These are phyloP conservation scores for Penicillium macrosclerotiorum DNA, from an alignment of 495 filamentous ascomycete species.

Conservation along the genomic window DNA sequence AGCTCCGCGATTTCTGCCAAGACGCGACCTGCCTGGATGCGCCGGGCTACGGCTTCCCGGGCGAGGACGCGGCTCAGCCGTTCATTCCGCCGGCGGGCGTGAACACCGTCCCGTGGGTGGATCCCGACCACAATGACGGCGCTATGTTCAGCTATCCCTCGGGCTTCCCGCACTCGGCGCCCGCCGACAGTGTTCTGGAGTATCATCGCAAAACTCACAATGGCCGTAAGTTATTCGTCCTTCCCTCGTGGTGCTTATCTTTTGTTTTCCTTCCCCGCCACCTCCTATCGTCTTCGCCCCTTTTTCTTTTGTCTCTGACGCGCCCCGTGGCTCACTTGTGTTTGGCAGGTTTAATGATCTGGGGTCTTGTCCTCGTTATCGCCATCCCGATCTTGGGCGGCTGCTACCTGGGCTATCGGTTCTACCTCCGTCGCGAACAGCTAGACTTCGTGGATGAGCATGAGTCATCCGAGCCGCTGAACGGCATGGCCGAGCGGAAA, in stretches of 20 bases:
- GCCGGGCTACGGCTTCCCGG: conserved; percentile 33
- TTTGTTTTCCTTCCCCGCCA: too few species aligned
- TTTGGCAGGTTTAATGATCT: conserved; percentile 15
- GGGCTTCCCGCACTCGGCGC: conserved; percentile 6
- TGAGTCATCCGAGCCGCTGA: conserved; percentile 23
- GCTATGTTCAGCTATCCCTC: conserved; percentile 23
- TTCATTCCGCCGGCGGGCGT: conserved; percentile 35
- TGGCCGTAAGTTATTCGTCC: conserved; percentile 16
- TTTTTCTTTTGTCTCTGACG: too few species aligned
- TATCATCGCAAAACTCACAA: conserved; percentile 6
- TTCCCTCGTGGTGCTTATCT: too few species aligned
- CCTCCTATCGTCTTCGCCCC: too few species aligned
- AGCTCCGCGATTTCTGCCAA: conserved; percentile 36
- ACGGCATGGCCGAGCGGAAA: conserved; percentile 22
- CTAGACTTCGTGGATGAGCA: conserved; percentile 10
- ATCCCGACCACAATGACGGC: conserved; percentile 29
- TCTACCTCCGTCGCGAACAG: conserved; percentile 9
- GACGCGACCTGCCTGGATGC: conserved; percentile 34
- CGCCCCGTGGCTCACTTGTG: too few species aligned
- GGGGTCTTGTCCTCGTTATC: conserved; percentile 9
- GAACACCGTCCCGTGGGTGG: conserved; percentile 43
- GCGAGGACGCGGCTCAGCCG: conserved; percentile 28
- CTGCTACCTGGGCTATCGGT: conserved; percentile 13
- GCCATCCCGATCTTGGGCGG: conserved; percentile 6
- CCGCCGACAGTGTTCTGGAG: neutral